Percentiles rank a stretch among this genome's conserved stretches.
Evolutionary conservation across 2,329 filamentous ascomycete species (phyloP).

Genomic region (Basipetospora chlamydospora): DNA sequence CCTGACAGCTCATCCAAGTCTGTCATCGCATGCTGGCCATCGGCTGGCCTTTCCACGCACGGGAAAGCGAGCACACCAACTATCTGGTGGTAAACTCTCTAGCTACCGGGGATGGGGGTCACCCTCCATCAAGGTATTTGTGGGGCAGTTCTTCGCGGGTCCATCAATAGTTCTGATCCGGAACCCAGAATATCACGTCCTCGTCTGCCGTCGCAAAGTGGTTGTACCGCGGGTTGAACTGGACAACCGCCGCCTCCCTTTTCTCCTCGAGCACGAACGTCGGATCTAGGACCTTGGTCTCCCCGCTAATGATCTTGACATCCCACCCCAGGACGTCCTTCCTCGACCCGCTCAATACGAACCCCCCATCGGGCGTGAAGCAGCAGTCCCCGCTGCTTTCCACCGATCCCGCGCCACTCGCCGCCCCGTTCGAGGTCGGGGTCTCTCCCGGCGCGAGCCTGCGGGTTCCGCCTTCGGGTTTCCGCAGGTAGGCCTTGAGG

Average conservation of each 20-base stretch:
- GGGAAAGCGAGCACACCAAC: no score
- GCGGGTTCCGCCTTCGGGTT: conserved; percentile 36
- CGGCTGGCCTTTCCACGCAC: no score
- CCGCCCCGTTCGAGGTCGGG: conserved; percentile 19
- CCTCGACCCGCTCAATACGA: conserved; percentile 65
- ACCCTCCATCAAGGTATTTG: no score
- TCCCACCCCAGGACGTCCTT: conserved; percentile 81
- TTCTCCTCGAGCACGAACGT: conserved; percentile 49
- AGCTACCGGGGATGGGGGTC: no score
- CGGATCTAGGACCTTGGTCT: conserved; percentile 48
- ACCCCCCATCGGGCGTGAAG: conserved; percentile 81
- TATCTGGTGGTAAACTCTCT: no score
- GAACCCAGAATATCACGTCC: conserved; percentile 67
- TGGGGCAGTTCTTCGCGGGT: no score
- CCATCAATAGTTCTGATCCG: conserved; percentile 43
- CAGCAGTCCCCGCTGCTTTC: conserved; percentile 66
- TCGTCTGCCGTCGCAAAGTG: conserved; percentile 82
- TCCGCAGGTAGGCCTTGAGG: conserved; percentile 58
- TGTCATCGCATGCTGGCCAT: no score
- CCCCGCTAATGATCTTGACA: conserved; percentile 39
- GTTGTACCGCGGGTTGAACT: conserved; percentile 84
- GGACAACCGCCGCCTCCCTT: conserved; percentile 58
- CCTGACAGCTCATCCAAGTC: no score
- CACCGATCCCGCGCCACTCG: conserved; percentile 24
- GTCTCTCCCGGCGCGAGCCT: conserved; percentile 40